Evolutionary conservation across 225 moss, liverwort and hornwort species (phyloP).

Genomic region (Pseudisothecium myosuroides): DNA sequence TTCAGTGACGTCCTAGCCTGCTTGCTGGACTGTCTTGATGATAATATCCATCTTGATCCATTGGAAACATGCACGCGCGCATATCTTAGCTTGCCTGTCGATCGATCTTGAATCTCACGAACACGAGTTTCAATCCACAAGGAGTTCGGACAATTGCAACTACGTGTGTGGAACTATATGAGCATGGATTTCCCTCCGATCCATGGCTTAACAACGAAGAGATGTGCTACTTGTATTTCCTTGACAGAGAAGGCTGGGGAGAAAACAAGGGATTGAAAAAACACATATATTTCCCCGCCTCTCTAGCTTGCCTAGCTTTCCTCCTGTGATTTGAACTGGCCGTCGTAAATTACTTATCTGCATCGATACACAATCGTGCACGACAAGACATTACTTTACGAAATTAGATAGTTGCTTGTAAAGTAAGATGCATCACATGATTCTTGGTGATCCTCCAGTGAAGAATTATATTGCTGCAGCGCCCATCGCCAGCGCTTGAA

Average conservation of each 20-base stretch:
- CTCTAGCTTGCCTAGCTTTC: background rate
- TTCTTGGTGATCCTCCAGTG: no score
- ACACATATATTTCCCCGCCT: background rate
- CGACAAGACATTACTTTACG: background rate
- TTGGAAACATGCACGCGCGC: no score
- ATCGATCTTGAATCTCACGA: background rate
- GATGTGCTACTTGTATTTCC: background rate
- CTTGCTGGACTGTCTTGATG: background rate
- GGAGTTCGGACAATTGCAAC: no score
- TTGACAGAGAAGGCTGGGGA: background rate
- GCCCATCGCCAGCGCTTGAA: no score
- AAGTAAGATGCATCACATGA: no score
- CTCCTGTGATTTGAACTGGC: background rate
- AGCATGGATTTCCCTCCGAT: background rate
- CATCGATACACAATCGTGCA: background rate
- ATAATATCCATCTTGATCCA: background rate
- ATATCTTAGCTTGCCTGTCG: background rate
- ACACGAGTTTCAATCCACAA: background rate
- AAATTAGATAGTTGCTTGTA: background rate
- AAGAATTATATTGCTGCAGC: no score
- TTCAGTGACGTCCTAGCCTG: background rate
- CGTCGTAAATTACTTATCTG: background rate
- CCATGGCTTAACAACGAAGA: background rate
- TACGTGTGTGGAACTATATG: no score
- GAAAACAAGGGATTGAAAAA: background rate